Conservation (phyloP, 352 stramenopile species). For the Globisporangium lucens region DNA sequence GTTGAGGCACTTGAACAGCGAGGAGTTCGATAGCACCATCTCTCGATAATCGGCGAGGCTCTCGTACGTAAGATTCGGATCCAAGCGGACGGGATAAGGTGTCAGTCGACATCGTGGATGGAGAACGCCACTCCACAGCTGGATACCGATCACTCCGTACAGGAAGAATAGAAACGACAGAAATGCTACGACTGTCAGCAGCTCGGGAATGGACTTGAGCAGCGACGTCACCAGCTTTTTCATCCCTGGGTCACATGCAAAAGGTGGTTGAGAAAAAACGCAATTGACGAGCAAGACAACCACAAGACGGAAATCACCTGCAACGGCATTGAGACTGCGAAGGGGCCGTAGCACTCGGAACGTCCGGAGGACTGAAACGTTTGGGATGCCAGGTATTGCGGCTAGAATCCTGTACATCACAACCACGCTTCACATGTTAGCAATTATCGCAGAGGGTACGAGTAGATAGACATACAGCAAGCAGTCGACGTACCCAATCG, state of each 20-base stretch:
- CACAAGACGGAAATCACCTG: slow-evolving; percentile 23
- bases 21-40: slow-evolving; percentile 33
- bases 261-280: not conserved
- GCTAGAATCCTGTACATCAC: slow-evolving; percentile 42
- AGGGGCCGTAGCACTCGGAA: slow-evolving; percentile 64
- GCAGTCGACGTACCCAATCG: slow-evolving; percentile 53
- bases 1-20: slow-evolving; percentile 33
- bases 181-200: slow-evolving; percentile 78
- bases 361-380: slow-evolving; percentile 52
- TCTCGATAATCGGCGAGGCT: slow-evolving; percentile 32
- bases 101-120: slow-evolving; percentile 69
- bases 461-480: not conserved
- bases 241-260: slow-evolving; percentile 37
- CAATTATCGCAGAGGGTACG: not conserved
- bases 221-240: slow-evolving; percentile 76
- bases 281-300: no score
- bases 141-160: slow-evolving; percentile 80
- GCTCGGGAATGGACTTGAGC: slow-evolving; percentile 69
- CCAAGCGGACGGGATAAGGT: slow-evolving; percentile 54
- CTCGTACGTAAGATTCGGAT: slow-evolving; percentile 28
- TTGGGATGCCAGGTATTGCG: slow-evolving; percentile 61
- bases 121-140: slow-evolving; percentile 74
- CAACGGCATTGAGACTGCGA: slow-evolving; percentile 55
- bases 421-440: not conserved
- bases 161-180: slow-evolving; percentile 84